phyloP scores from a whole-genome alignment of 441 rosid species.

The Populus hybrid region DNA sequence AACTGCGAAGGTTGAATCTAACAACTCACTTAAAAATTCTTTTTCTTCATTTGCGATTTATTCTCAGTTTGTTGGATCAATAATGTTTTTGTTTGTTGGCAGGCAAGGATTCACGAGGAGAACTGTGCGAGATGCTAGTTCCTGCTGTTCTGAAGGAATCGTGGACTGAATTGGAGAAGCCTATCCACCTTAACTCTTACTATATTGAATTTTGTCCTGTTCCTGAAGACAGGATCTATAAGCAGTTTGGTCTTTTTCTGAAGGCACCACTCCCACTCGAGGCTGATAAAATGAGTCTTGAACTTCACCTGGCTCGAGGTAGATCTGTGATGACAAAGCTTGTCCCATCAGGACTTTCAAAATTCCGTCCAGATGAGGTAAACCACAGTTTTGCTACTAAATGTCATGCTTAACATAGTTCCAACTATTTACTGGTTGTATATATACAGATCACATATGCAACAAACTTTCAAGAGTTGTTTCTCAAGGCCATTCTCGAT shows the following conservation, averaged over 20 bases:
- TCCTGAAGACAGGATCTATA: constrained; percentile 82
- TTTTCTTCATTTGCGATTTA: constrained; percentile 13
- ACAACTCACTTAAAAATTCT: constrained; percentile 10
- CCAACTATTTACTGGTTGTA: constrained; percentile 20
- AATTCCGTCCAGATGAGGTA: constrained; percentile 67
- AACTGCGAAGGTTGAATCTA: constrained; percentile 51
- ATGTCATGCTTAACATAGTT: constrained; percentile 15
- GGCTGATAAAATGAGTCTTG: constrained; percentile 71
- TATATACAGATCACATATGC: constrained; percentile 63
- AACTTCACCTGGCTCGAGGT: constrained; percentile 88
- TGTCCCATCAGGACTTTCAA: constrained; percentile 42
- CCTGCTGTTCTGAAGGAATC: constrained; percentile 59
- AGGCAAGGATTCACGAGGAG: constrained; percentile 59
- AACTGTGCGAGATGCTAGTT: constrained; percentile 79
- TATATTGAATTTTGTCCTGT: constrained; percentile 62
- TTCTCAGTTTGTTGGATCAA: constrained; percentile 4
- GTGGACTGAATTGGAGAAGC: constrained; percentile 45
- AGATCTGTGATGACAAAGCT: constrained; percentile 71
- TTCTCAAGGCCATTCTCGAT: constrained; percentile 74
- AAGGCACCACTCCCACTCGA: constrained; percentile 76
- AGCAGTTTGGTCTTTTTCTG: constrained; percentile 76
- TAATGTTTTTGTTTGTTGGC: constrained; percentile 28
- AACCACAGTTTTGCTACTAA: constrained; percentile 16
- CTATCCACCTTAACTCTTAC: constrained; percentile 52
- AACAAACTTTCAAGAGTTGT: constrained; percentile 78